Percentiles rank a stretch among this genome's conserved stretches.
Evolutionary conservation across 495 filamentous ascomycete species (phyloP).

Genomic region (Talaromyces stipitatus): DNA sequence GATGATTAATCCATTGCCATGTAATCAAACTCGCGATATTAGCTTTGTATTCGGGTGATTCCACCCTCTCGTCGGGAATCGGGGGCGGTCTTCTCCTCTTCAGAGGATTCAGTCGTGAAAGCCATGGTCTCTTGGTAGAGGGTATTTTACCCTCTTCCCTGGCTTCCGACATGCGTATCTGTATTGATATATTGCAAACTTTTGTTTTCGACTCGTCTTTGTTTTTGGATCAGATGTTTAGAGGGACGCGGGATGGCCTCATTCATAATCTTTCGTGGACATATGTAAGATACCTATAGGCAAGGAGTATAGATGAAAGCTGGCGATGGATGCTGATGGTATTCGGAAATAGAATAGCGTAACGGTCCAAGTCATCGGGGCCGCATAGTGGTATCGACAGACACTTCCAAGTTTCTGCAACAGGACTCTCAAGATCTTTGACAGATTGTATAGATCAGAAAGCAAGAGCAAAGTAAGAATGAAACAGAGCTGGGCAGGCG

Average conservation of each 20-base stretch:
- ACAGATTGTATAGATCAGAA: too few species aligned
- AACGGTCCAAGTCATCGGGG: too few species aligned
- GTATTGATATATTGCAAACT: neutral
- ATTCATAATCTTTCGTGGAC: neutral
- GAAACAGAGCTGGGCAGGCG: neutral
- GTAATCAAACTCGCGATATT: conserved; percentile 44
- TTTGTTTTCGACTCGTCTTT: neutral
- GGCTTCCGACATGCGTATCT: conserved; percentile 1
- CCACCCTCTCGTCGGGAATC: conserved; percentile 42
- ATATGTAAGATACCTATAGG: neutral
- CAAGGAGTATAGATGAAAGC: neutral
- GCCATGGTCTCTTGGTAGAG: conserved; percentile 14
- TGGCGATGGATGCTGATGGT: too few species aligned
- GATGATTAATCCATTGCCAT: conserved; percentile 56
- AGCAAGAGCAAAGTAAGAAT: too few species aligned
- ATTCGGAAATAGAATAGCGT: too few species aligned
- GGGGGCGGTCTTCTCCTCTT: conserved; percentile 41
- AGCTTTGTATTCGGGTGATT: conserved; percentile 46
- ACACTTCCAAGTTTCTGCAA: too few species aligned
- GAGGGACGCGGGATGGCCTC: neutral
- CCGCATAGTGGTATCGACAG: too few species aligned
- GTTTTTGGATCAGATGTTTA: neutral
- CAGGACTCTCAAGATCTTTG: too few species aligned
- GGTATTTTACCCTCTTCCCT: conserved; percentile 2
- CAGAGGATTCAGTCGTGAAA: conserved; percentile 47